These are phyloP conservation scores for Macrolepiota fuliginosa DNA, from an alignment of 768 basidiomycete species.

Conservation along the genomic window DNA sequence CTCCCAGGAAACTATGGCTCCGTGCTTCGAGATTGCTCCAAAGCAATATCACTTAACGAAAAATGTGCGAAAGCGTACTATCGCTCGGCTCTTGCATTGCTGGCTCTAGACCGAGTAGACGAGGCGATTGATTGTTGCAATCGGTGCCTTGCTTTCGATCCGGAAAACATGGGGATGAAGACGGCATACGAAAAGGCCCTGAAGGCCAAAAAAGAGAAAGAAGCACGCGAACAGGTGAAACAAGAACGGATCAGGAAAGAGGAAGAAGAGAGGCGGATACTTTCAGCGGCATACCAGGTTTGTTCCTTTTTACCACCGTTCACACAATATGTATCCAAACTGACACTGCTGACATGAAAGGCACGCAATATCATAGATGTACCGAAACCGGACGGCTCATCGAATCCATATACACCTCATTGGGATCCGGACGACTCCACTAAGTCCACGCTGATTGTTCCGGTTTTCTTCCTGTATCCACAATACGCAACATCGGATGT, in stretches of 20 bases:
- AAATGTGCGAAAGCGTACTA: constrained; percentile 82
- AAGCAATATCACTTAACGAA: constrained; percentile 59
- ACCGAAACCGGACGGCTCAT: constrained; percentile 48
- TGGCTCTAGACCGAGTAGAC: constrained; percentile 68
- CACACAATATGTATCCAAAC: background rate
- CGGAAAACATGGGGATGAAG: constrained; percentile 52
- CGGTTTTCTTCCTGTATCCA: constrained; percentile 93
- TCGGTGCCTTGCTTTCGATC: constrained; percentile 61
- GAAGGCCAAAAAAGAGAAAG: constrained; percentile 46
- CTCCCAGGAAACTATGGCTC: constrained; percentile 81
- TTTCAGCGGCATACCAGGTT: constrained; percentile 68
- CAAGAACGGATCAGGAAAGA: constrained; percentile 48
- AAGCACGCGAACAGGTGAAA: constrained; percentile 48
- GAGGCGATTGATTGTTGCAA: constrained; percentile 85
- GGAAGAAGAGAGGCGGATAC: constrained; percentile 46
- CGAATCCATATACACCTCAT: constrained; percentile 59
- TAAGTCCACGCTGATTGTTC: constrained; percentile 65
- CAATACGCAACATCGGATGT: constrained; percentile 87
- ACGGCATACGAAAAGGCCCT: constrained; percentile 44
- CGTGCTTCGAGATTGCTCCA: constrained; percentile 83
- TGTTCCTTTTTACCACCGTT: constrained; percentile 19
- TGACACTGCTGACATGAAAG: constrained; percentile 35
- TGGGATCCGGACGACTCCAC: constrained; percentile 67
- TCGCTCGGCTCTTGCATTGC: constrained; percentile 76
- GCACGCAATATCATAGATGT: constrained; percentile 67